Evolutionary conservation across 2,329 filamentous ascomycete genomes (phyloP), one percentile per base, ranked within the genome.

Genomic region (Penicillium hesseltinei): DNA sequence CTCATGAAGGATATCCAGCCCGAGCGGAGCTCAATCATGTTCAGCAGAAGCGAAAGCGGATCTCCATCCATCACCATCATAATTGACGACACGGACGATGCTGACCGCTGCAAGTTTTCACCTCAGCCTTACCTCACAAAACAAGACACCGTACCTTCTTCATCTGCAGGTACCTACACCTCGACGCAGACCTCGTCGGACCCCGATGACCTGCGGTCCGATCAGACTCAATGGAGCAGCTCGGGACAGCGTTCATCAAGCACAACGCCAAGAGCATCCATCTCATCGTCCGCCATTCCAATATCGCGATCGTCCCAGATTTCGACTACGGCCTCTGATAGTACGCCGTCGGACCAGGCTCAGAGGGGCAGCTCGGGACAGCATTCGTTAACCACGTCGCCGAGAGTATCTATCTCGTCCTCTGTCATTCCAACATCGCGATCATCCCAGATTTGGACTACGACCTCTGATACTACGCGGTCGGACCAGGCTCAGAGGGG

Each of bases 21-120:
- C 1, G 62, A 69, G 23, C 66, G 71, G 7, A 66, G 66, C 29
- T 69, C 64, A 11, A 42, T 71, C 27, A 72, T 72, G 68, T 70
- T 70, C 50, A 66, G 64, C 48, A 64, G 62, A 10, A 69, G 63
- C 21, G 56, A 61, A 10, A 69, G 63, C 23, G 57, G 58, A 15
- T 66, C 72, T 25, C 65, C 67, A 9, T 68, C 67, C 19, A 39
- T 67, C 19, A 54, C 63, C 5, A 69, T 57, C 17, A 35, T 64
- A 33, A 45, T 64, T 5, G 58, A 66, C 6, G 57, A 61, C 17
- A 27, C 33, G 17, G 42, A 29, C 4, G 54, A 58, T n/a, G 44
- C 19, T 40, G 44, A 27, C 36, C 35, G 7, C 47, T 39, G 11
- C 35, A 40, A 29, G 35, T 39, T 15, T 40, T n/a, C 44, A 29